Percentiles rank a stretch among this genome's conserved stretches.
These are phyloP conservation scores for Malassezia nana DNA, from an alignment of 1,284 basidiomycete genomes.

Conservation along the genomic window DNA sequence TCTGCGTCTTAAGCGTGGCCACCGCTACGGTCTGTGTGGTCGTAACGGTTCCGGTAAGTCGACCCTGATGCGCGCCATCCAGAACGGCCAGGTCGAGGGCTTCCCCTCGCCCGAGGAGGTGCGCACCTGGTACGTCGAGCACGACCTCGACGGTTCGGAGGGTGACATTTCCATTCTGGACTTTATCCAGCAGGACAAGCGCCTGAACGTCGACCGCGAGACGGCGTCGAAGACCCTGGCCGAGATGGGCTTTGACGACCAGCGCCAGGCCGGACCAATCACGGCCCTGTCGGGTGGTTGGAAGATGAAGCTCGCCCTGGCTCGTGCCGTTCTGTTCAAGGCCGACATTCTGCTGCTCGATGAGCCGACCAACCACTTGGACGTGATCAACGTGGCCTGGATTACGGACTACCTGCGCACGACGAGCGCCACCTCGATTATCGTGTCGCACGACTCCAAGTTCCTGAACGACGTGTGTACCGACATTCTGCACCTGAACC, in stretches of 20 bases:
- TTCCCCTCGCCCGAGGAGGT: constrained; percentile 49
- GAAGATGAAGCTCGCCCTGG: constrained; percentile 49
- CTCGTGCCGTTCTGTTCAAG: constrained; percentile 48
- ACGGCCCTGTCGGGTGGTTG: constrained; percentile 48
- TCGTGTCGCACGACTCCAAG: constrained; percentile 48
- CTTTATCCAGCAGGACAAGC: constrained; percentile 44
- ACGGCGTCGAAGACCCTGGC: constrained; percentile 37
- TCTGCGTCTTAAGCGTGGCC: constrained; percentile 48
- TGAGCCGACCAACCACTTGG: constrained; percentile 49
- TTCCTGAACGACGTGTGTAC: constrained; percentile 49
- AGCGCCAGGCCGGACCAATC: constrained; percentile 43
- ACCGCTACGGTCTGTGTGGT: constrained; percentile 48
- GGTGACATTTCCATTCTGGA: constrained; percentile 45
- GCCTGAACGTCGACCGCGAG: constrained; percentile 35
- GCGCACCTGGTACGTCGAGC: constrained; percentile 49
- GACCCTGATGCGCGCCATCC: constrained; percentile 48
- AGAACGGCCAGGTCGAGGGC: constrained; percentile 49
- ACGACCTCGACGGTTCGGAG: constrained; percentile 48
- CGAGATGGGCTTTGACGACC: constrained; percentile 48
- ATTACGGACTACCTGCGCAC: constrained; percentile 46
- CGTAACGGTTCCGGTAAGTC: constrained; percentile 49
- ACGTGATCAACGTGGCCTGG: constrained; percentile 49
- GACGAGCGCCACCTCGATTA: constrained; percentile 44
- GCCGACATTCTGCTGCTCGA: constrained; percentile 48
- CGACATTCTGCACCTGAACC: constrained; percentile 49